These are phyloP conservation scores for Camelina hispida DNA, from an alignment of 345 rosid species.

Conservation along the genomic window DNA sequence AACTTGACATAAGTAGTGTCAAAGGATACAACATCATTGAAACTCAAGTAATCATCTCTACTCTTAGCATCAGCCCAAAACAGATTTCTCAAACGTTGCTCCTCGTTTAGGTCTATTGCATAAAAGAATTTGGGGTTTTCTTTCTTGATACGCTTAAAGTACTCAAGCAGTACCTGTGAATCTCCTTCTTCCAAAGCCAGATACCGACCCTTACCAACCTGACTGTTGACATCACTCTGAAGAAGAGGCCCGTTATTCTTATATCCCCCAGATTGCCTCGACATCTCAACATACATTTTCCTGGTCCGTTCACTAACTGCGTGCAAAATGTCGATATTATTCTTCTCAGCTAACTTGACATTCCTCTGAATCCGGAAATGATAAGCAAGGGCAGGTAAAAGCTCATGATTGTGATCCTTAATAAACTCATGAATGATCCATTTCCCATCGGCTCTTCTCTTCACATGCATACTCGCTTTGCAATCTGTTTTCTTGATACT, in stretches of 20 bases:
- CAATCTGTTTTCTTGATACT: constrained; percentile 71
- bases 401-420: constrained; percentile 75
- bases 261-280: constrained; percentile 50
- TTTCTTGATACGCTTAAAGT: constrained; percentile 56
- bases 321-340: constrained; percentile 55
- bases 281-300: constrained; percentile 63
- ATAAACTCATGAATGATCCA: constrained; percentile 73
- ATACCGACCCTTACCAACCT: constrained; percentile 47
- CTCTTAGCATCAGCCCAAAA: constrained; percentile 59
- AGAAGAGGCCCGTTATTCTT: constrained; percentile 38
- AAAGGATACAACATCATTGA: constrained; percentile 54
- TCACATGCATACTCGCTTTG: constrained; percentile 82
- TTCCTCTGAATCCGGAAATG: constrained; percentile 59
- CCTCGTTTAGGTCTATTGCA: constrained; percentile 54
- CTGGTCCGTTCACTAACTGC: constrained; percentile 56
- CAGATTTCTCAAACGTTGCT: constrained; percentile 50
- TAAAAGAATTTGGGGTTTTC: constrained; percentile 55
- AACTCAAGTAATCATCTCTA: constrained; percentile 51
- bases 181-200: constrained; percentile 53
- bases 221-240: constrained; percentile 37
- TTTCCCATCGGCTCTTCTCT: constrained; percentile 67
- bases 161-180: constrained; percentile 52
- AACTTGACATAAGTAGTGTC: constrained; percentile 55
- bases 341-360: constrained; percentile 61
- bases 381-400: constrained; percentile 66